Percentiles rank a stretch among this genome's conserved stretches.
Conservation (phyloP, 345 rosid genomes). For the Aquilaria sinensis region DNA sequence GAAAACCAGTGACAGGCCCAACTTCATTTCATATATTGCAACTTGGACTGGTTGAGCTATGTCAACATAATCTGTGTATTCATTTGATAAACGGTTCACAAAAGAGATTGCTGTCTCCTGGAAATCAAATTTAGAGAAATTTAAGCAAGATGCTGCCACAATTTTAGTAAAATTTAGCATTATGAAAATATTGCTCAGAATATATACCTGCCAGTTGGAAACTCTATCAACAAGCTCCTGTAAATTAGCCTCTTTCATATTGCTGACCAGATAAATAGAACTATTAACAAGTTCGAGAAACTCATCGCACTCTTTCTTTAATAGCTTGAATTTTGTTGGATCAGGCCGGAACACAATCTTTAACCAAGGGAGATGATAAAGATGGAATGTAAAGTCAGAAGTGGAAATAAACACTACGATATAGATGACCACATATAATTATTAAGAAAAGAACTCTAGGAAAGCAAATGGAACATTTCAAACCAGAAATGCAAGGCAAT, state of each 20-base stretch:
- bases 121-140: slow-evolving; percentile 20
- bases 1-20: slow-evolving; percentile 65
- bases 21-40: slow-evolving; percentile 83
- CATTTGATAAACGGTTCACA: slow-evolving; percentile 50
- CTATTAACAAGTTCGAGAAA: slow-evolving; percentile 39
- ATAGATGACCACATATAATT: too few species aligned
- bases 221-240: slow-evolving; percentile 46
- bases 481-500: too few species aligned
- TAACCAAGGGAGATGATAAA: slow-evolving; percentile 7
- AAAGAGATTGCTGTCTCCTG: slow-evolving; percentile 75
- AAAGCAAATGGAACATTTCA: background rate
- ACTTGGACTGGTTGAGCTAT: slow-evolving; percentile 87
- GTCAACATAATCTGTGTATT: slow-evolving; percentile 63
- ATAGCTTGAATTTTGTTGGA: slow-evolving; percentile 50
- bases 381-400: too few species aligned
- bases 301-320: slow-evolving; percentile 62
- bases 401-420: too few species aligned
- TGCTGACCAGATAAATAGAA: slow-evolving; percentile 34
- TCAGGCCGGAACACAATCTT: slow-evolving; percentile 81
- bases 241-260: slow-evolving; percentile 34
- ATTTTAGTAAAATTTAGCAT: background rate
- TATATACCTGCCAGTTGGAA: slow-evolving; percentile 80
- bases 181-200: background rate
- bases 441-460: slow-evolving; percentile 1
- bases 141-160: slow-evolving; percentile 1